phyloP scores from a whole-genome alignment of 1,284 basidiomycete genomes.

The Salmacisia buchloeana region DNA sequence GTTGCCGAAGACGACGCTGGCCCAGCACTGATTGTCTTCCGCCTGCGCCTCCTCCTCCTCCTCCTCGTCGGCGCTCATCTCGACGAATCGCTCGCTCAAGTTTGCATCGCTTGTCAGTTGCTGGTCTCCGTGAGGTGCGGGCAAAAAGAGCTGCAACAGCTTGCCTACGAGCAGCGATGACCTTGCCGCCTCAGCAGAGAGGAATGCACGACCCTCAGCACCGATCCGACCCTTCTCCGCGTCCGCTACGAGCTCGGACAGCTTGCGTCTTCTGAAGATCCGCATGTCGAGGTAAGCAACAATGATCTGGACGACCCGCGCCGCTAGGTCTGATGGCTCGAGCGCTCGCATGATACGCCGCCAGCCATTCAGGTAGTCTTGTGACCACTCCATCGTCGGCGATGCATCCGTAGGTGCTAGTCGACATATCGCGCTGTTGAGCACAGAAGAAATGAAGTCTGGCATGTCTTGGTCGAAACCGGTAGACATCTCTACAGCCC shows the following conservation, averaged over 20 bases:
- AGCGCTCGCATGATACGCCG: background rate
- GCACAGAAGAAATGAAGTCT: too few species aligned
- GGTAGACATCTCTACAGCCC: too few species aligned
- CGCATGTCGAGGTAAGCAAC: background rate
- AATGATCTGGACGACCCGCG: background rate
- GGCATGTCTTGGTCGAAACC: too few species aligned
- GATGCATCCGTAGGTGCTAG: background rate
- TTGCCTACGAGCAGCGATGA: background rate
- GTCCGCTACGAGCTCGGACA: background rate
- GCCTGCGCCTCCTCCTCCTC: background rate
- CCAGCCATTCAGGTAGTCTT: background rate
- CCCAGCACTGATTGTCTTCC: background rate
- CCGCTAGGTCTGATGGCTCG: background rate
- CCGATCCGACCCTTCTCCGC: background rate
- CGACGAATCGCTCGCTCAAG: background rate
- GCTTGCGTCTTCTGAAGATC: background rate
- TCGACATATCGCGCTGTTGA: background rate
- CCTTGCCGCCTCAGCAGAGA: background rate
- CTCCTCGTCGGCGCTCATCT: background rate
- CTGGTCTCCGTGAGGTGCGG: background rate
- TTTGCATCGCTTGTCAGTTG: too few species aligned
- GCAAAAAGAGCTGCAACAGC: background rate
- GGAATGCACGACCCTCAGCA: background rate
- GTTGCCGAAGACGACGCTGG: background rate
- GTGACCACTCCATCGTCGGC: background rate